Evolutionary conservation across 148 eudicot genomes (phyloP), one percentile per base, ranked within the genome.

Genomic region (Cornus controversa): DNA sequence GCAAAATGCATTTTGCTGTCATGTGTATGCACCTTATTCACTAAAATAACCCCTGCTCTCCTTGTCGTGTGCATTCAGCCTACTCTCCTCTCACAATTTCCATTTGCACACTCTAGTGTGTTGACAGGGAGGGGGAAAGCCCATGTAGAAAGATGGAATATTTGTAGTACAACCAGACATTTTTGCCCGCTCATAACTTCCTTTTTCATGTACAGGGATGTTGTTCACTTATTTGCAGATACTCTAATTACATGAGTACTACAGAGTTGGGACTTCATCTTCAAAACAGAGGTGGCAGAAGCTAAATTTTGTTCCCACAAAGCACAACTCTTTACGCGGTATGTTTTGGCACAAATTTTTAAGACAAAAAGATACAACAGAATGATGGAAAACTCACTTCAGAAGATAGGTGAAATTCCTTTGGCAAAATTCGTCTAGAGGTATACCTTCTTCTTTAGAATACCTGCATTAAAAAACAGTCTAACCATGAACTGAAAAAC

Each of bases 371-470:
- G 23, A n/a, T 15, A 34, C 25, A 75, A 24, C 16, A 70, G 8
- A 20, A 36, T 58, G 25, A 68, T 68, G 40, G 14, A 54, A 40
- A 40, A 84, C 94, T 96, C 88, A 96, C 99, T 90, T 96, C 70
- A 96, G 68, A 82, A 96, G 96, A 80, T 88, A 91, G 0, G 92
- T 89, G 82, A 91, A 96, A 83, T 93, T 96, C 81, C 85, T 85
- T 14, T 45, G 73, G 26, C 68, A 42, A 74, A 85, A 87, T 26
- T 89, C 93, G 54, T 84, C 75, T 36, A 87, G 70, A 47, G 86
- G 80, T 69, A 96, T 80, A 53, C 80, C 86, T 88, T 96, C 98
- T 83, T 96, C 99, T 90, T 96, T 96, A 50, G 98, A 93, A 67
- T 96, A 96, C 94, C 99, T 92, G 85, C 70, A 86, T 50, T 34